phyloP scores from a whole-genome alignment of 208 protist genomes.

The Leishmania gerbilli region DNA sequence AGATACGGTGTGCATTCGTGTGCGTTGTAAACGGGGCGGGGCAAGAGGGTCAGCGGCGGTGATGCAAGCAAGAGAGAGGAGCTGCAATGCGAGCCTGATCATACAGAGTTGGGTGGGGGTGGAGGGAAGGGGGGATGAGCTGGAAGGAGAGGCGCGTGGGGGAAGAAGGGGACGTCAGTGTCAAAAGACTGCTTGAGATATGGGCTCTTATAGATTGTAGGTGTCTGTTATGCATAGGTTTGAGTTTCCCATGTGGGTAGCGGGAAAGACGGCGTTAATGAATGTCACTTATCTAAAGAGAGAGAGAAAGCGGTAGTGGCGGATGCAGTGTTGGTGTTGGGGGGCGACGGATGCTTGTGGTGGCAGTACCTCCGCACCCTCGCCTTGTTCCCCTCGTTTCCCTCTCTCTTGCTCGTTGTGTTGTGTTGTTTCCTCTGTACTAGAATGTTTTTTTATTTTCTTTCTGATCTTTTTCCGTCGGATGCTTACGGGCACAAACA shows the following conservation, averaged over 20 bases:
- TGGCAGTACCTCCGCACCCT: not conserved
- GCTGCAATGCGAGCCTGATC: not conserved
- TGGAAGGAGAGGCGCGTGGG: not conserved
- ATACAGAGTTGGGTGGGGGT: not conserved
- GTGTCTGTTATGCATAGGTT: not conserved
- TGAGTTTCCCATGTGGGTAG: not conserved
- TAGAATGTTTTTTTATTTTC: not conserved
- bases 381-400: not conserved
- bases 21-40: not conserved
- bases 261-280: not conserved
- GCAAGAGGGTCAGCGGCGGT: not conserved
- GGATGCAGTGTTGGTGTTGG: not conserved
- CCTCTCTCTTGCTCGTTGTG: not conserved
- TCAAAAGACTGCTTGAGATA: not conserved
- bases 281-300: not conserved
- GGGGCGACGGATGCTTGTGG: not conserved
- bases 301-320: not conserved
- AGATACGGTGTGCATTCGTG: not conserved
- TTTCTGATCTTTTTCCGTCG: conserved; percentile 14
- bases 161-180: not conserved
- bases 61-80: not conserved
- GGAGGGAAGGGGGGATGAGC: not conserved
- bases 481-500: not conserved
- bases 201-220: not conserved
- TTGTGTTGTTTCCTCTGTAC: conserved; percentile 6